Percentiles rank a stretch among this genome's conserved stretches.
Conservation (phyloP, 768 basidiomycete genomes). For the Pleurotus eryngii region DNA sequence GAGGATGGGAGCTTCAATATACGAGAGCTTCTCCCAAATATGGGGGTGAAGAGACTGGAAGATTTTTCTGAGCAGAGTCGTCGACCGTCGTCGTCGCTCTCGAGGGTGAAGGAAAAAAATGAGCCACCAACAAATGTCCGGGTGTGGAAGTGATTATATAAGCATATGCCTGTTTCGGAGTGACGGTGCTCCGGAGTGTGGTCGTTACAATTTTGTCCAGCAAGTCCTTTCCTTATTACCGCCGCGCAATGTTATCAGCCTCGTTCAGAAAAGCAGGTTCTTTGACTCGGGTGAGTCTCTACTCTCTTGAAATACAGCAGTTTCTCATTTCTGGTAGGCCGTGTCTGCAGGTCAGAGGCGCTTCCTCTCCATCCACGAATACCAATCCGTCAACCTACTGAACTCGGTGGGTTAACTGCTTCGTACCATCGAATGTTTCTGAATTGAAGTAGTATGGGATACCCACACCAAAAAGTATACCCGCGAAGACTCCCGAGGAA, state of each 20-base stretch:
- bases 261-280: conserved; percentile 63
- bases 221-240: conserved; percentile 10
- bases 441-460: conserved; percentile 76
- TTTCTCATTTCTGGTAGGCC: conserved; percentile 35
- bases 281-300: conserved; percentile 57
- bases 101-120: conserved; percentile 28
- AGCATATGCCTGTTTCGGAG: conserved; percentile 16
- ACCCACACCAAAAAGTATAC: conserved; percentile 87
- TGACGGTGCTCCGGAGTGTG: conserved; percentile 15
- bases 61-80: conserved; percentile 19
- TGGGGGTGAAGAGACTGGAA: conserved; percentile 78
- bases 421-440: conserved; percentile 2
- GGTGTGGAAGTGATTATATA: conserved; percentile 21
- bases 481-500: conserved; percentile 86
- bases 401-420: conserved; percentile 65
- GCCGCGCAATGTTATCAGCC: conserved; percentile 53
- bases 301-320: neutral
- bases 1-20: conserved; percentile 51
- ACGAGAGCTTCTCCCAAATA: conserved; percentile 55
- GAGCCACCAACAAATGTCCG: neutral
- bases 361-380: conserved; percentile 95
- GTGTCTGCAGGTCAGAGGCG: conserved; percentile 83
- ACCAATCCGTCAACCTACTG: conserved; percentile 92
- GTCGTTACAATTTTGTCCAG: conserved; percentile 1
- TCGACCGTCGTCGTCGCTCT: conserved; percentile 84